Evolutionary conservation across 306 rosid genomes (phyloP), one percentile per base, ranked within the genome.

Genomic region (Corylus heterophylla): DNA sequence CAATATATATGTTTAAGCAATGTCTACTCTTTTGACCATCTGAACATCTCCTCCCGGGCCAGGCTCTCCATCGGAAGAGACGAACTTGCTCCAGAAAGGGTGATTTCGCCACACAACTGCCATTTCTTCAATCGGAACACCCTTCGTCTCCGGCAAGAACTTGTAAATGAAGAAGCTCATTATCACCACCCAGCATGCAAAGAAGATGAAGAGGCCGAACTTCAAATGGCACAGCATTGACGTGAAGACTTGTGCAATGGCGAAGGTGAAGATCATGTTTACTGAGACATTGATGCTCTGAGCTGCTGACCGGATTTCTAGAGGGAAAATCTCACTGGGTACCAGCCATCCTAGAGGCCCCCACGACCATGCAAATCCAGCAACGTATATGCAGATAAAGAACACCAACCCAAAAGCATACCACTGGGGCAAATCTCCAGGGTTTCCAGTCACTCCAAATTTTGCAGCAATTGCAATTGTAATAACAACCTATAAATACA

Each of bases 271-370:
- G 25, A 84, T 79, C 98, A 93, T 93, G 77, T 93, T 90, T 25
- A 86, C 90, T 2, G 77, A 74, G 50, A 91, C 89, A 0, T 87
- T 86, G 27, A 87, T 20, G 52, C 90, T 84, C 74, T 93, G 92
- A 63, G 89, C 90, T 1, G 97, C 94, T 0, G 97, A 76, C 42
- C 94, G 71, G 2, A 93, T 83, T 80, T 93, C 96, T 0, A 91
- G 87, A 2, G 96, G 83, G 47, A 89, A 89, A 29, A 93, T 88
- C 70, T 91, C 97, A 75, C 97, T 93, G 0, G 95, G 97, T 7
- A 89, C 97, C 68, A 93, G 76, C 97, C 98, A 93, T 0, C 93
- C 97, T 2, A 93, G 81, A 69, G 97, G 97, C 5, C 97, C 98
- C 98, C 97, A 93, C 1, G 95, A 91, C 95, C 96, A 94, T 0